A percentile compares a stretch with the other conserved stretches of the same genome.
Conservation (phyloP, 176 grass and related monocot species). For the Bonia amplexicaulis region DNA sequence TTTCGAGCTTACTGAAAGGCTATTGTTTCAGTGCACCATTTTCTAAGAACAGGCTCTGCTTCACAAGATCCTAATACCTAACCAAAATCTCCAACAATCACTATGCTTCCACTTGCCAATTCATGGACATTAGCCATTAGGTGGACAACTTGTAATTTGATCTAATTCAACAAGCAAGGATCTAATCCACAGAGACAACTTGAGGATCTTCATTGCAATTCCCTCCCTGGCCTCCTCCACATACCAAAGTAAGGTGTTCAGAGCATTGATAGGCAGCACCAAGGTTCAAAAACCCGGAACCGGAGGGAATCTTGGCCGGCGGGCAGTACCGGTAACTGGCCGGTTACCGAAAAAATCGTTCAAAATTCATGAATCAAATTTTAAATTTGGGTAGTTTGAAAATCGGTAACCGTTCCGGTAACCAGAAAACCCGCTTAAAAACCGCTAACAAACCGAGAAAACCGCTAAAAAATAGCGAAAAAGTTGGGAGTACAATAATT, state of each 20-base stretch:
- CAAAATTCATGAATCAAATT: no score
- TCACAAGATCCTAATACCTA: background rate
- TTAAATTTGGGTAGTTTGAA: no score
- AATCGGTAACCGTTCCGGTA: no score
- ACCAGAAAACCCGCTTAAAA: no score
- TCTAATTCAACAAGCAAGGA: background rate
- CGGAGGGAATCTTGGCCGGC: no score
- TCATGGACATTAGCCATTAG: background rate
- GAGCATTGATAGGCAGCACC: background rate
- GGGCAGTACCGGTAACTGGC: no score
- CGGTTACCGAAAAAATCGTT: no score
- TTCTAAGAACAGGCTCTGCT: background rate
- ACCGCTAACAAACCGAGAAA: no score
- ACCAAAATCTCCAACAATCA: background rate
- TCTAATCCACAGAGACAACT: background rate
- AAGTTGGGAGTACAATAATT: no score
- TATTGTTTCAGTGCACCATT: background rate
- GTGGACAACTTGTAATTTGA: background rate
- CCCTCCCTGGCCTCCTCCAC: background rate
- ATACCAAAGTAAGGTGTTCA: background rate
- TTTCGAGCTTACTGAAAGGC: background rate
- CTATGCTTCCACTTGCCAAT: background rate
- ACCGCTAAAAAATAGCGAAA: no score
- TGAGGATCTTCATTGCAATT: constrained; percentile 6
- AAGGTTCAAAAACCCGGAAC: no score